phyloP scores from a whole-genome alignment of 768 basidiomycete genomes.

The Lyophyllum decastes region DNA sequence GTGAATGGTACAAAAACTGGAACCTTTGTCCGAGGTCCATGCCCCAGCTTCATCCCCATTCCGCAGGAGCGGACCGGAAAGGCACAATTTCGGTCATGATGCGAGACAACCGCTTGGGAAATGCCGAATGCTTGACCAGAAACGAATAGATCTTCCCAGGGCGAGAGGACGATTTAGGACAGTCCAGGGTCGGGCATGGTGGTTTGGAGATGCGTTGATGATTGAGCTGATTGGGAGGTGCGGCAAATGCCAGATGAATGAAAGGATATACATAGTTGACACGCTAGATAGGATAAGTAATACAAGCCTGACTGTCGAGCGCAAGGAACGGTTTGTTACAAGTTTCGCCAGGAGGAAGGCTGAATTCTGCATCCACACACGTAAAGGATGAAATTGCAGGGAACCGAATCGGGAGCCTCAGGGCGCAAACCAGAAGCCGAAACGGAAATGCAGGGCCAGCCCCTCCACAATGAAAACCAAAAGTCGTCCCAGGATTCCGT shows the following conservation, averaged over 20 bases:
- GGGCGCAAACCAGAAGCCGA: conserved; percentile 16
- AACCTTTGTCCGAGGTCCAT: neutral
- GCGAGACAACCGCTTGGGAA: neutral
- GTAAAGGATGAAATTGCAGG: conserved; percentile 9
- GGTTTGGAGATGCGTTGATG: neutral
- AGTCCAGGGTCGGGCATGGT: conserved; percentile 11
- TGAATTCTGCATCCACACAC: neutral
- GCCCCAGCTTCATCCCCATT: neutral
- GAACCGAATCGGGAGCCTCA: conserved; percentile 16
- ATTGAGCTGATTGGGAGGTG: conserved; percentile 12
- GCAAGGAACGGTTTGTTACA: neutral
- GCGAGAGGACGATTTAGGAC: conserved; percentile 5
- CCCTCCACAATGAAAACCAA: conserved; percentile 16
- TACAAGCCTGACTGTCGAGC: neutral
- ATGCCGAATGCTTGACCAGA: conserved; percentile 8
- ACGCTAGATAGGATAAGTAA: conserved; percentile 12
- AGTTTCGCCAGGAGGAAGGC: neutral
- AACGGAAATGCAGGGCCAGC: conserved; percentile 18
- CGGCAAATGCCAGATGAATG: conserved; percentile 15
- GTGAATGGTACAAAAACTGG: neutral
- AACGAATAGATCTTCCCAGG: conserved; percentile 18
- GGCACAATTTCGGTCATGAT: conserved; percentile 12
- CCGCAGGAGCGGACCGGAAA: conserved; percentile 2
- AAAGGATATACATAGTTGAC: conserved; percentile 5
- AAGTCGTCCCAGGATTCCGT: conserved; percentile 5